phyloP scores from a whole-genome alignment of 225 moss, liverwort and hornwort species.

The Sphagnum tenellum region DNA sequence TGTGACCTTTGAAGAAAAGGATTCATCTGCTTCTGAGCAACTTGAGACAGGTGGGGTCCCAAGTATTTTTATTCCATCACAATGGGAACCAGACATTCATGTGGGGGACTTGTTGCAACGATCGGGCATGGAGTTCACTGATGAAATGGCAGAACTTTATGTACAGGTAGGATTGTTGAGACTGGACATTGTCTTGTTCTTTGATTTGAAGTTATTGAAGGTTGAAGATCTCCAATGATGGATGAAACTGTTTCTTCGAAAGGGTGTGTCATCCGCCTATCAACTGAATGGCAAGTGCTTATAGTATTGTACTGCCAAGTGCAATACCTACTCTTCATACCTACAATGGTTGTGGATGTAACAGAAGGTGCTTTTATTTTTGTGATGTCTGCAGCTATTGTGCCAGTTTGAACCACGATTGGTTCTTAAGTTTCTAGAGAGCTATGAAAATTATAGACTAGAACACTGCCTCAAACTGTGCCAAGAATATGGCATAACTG shows the following conservation, averaged over 20 bases:
- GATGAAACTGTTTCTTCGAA: too few relatives aligned
- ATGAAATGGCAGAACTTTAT: conserved; percentile 92
- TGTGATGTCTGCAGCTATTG: conserved; percentile 53
- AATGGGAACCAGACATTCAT: conserved; percentile 46
- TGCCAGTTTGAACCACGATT: conserved; percentile 85
- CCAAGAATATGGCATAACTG: conserved; percentile 92
- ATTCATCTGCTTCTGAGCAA: conserved; percentile 16
- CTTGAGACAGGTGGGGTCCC: conserved; percentile 13
- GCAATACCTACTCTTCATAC: too few relatives aligned
- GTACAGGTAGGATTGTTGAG: conserved; percentile 53
- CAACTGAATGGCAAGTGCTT: too few relatives aligned
- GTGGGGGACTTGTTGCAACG: conserved; percentile 60
- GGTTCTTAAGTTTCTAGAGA: conserved; percentile 76
- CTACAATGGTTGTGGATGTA: too few relatives aligned
- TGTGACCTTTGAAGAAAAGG: conserved; percentile 2
- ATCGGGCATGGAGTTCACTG: conserved; percentile 59
- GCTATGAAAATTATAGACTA: conserved; percentile 75
- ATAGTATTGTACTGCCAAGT: too few relatives aligned
- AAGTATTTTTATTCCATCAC: conserved; percentile 10
- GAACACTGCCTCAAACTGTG: conserved; percentile 90
- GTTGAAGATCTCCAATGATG: too few relatives aligned
- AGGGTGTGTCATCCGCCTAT: too few relatives aligned
- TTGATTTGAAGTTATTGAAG: background rate
- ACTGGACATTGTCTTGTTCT: background rate
- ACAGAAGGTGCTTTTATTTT: background rate